A percentile compares a stretch with the other conserved stretches of the same genome.
Conservation (phyloP, 1,284 basidiomycete genomes). For the Trichosporon coremiiforme region DNA sequence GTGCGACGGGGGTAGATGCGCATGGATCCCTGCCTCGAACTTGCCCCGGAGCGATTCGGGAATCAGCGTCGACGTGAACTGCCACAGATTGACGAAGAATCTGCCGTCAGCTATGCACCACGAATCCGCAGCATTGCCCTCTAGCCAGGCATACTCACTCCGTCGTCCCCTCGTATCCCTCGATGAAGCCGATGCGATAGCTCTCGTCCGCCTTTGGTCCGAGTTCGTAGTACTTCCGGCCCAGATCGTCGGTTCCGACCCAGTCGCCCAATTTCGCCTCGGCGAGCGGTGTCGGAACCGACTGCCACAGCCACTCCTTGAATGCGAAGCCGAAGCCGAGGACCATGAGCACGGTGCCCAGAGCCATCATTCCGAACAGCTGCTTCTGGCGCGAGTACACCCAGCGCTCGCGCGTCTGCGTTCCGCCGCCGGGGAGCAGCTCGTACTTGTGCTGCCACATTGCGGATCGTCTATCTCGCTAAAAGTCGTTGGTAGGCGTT, state of each 20-base stretch:
- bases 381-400: not conserved
- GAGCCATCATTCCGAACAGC: not conserved
- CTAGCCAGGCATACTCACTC: not conserved
- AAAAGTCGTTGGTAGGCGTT: not conserved
- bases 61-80: not conserved
- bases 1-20: not conserved
- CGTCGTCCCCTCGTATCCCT: slow-evolving; percentile 14
- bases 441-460: slow-evolving; percentile 12
- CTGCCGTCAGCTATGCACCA: not conserved
- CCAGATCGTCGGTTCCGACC: slow-evolving; percentile 2
- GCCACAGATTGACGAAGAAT: slow-evolving; percentile 16
- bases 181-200: slow-evolving; percentile 9
- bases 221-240: not conserved
- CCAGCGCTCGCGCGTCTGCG: not conserved
- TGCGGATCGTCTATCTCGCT: not conserved
- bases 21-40: not conserved
- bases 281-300: not conserved
- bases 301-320: slow-evolving; percentile 1
- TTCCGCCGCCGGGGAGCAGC: not conserved
- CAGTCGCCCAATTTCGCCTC: slow-evolving; percentile 1
- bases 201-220: slow-evolving; percentile 6
- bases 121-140: too few relatives aligned
- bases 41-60: not conserved
- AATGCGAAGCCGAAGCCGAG: not conserved
- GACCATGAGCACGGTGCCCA: not conserved